Evolutionary conservation across 495 filamentous ascomycete genomes (phyloP).

Genomic region (Aspergillus carlsbadensis): DNA sequence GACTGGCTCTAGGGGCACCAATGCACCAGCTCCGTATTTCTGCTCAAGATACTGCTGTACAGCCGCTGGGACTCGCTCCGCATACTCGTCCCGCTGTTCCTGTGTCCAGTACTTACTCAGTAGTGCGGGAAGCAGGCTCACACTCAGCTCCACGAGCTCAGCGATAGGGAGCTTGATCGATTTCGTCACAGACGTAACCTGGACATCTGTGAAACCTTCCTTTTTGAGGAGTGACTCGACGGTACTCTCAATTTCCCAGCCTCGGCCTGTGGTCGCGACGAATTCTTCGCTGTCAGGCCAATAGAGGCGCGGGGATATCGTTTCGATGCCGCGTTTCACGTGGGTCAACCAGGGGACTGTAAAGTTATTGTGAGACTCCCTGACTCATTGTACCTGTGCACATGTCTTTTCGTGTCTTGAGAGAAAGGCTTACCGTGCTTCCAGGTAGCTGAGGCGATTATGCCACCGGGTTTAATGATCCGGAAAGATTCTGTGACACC

Average conservation of each 20-base stretch:
- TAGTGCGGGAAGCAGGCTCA: slow-evolving; percentile 28
- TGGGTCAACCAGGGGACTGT: slow-evolving; percentile 33
- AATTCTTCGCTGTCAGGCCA: slow-evolving; percentile 33
- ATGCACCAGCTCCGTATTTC: slow-evolving; percentile 29
- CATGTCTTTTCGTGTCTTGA: not conserved
- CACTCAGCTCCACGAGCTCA: slow-evolving; percentile 31
- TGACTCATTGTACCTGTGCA: too few relatives aligned
- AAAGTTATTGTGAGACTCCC: not conserved
- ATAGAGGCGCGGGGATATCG: slow-evolving; percentile 25
- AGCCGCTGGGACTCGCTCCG: slow-evolving; percentile 22
- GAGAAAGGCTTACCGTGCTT: slow-evolving; percentile 26
- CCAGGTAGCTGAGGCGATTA: slow-evolving; percentile 36
- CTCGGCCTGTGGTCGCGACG: slow-evolving; percentile 16
- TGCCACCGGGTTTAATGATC: slow-evolving; percentile 38
- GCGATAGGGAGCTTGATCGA: slow-evolving; percentile 20
- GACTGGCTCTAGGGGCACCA: slow-evolving; percentile 30
- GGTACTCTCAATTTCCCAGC: slow-evolving; percentile 33
- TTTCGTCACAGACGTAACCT: slow-evolving; percentile 23
- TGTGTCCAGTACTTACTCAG: slow-evolving; percentile 34
- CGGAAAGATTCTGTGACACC: slow-evolving; percentile 29
- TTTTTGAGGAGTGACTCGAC: slow-evolving; percentile 32
- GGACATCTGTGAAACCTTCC: slow-evolving; percentile 29
- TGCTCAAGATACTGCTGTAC: slow-evolving; percentile 32
- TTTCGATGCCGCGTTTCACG: slow-evolving; percentile 25
- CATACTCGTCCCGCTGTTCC: slow-evolving; percentile 25